Conservation (phyloP, 345 rosid genomes). For the Eutrema yunnanense region DNA sequence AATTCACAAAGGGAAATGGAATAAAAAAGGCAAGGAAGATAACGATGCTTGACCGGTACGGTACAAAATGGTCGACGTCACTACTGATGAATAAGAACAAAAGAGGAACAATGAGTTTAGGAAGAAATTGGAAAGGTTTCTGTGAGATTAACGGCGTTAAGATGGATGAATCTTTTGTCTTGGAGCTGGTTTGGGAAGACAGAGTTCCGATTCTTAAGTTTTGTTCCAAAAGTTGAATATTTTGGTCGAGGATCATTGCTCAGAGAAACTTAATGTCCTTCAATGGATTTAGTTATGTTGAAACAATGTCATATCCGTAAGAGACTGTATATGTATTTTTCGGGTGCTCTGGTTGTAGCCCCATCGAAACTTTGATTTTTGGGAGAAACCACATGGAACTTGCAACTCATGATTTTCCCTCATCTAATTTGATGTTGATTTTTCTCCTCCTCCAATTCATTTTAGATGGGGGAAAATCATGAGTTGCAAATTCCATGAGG, state of each 20-base stretch:
- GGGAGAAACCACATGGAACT: no score
- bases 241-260: background rate
- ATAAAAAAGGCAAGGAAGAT: background rate
- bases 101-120: background rate
- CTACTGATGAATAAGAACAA: background rate
- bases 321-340: no score
- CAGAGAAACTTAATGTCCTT: background rate
- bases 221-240: constrained; percentile 1
- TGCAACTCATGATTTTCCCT: no score
- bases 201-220: constrained; percentile 12
- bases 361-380: no score
- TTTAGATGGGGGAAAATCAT: no score
- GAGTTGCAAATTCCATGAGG: no score
- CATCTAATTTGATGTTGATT: no score
- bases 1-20: background rate
- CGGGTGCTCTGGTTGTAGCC: no score
- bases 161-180: constrained; percentile 4
- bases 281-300: background rate
- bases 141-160: constrained; percentile 1
- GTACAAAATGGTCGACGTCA: background rate
- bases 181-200: constrained; percentile 23
- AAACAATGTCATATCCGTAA: background rate
- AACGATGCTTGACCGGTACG: background rate
- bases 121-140: background rate
- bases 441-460: no score